Conservation (phyloP, 139 green algal genomes). For the Micractinium conductrix region DNA sequence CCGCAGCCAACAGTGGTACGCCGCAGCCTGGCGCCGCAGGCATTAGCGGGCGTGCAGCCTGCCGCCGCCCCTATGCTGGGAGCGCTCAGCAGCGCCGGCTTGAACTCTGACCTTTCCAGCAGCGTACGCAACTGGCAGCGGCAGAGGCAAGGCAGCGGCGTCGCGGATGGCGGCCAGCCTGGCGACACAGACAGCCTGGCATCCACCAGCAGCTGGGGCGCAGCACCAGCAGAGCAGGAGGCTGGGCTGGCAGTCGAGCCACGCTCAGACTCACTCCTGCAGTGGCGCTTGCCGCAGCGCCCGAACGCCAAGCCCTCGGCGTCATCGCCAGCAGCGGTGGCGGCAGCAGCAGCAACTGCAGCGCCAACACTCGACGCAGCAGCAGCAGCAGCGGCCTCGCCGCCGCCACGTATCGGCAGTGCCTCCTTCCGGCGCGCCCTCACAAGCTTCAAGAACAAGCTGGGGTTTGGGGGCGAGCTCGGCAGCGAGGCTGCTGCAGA, state of each 20-base stretch:
- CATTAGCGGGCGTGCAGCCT: not conserved
- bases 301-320: too few species aligned
- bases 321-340: not conserved
- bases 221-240: not conserved
- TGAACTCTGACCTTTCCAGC: constrained; percentile 6
- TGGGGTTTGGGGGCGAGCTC: constrained; percentile 29
- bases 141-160: not conserved
- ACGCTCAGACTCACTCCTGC: constrained; percentile 11
- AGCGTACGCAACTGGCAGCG: constrained; percentile 33
- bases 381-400: too few species aligned
- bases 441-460: constrained; percentile 18
- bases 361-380: not conserved
- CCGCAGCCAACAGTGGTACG: not conserved
- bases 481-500: too few species aligned
- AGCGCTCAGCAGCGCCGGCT: not conserved
- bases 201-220: not conserved
- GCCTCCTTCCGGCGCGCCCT: not conserved
- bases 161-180: not conserved
- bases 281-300: constrained; percentile 11
- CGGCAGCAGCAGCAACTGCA: not conserved
- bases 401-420: not conserved
- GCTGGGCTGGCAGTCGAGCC: not conserved
- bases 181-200: not conserved
- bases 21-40: not conserved
- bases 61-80: too few species aligned